These are phyloP conservation scores for Beverwykella pulmonaria DNA, from an alignment of 495 filamentous ascomycete genomes.

Conservation along the genomic window DNA sequence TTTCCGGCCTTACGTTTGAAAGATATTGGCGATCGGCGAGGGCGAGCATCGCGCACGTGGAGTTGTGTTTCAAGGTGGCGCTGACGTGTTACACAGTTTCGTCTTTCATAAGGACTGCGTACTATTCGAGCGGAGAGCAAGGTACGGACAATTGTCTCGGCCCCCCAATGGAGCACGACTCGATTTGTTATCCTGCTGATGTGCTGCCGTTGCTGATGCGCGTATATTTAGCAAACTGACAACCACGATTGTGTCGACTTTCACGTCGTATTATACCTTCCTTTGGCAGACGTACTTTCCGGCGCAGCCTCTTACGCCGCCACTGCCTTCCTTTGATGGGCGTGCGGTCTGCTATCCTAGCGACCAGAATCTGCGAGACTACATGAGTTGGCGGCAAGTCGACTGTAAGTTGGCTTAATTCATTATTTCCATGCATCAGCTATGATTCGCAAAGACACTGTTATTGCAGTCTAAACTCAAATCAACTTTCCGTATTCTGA, in stretches of 20 bases:
- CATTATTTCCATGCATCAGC: background rate
- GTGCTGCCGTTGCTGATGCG: background rate
- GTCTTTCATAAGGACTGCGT: slow-evolving; percentile 78
- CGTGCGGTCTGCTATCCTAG: slow-evolving; percentile 85
- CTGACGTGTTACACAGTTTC: slow-evolving; percentile 61
- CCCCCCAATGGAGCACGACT: background rate
- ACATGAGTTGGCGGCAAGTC: slow-evolving; percentile 95
- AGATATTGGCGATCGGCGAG: slow-evolving; percentile 26
- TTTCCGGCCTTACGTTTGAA: slow-evolving; percentile 2
- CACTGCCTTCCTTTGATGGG: slow-evolving; percentile 88
- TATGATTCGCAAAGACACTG: background rate
- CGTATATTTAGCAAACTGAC: slow-evolving; percentile 71
- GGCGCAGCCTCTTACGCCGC: slow-evolving; percentile 64
- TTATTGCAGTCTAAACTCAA: too few relatives aligned
- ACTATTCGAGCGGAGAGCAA: slow-evolving; percentile 84
- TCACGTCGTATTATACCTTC: slow-evolving; percentile 87
- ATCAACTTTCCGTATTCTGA: too few relatives aligned
- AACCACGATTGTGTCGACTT: slow-evolving; percentile 86
- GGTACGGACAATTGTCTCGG: slow-evolving; percentile 54
- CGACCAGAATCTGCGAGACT: slow-evolving; percentile 78
- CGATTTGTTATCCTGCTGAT: background rate
- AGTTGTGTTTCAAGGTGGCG: slow-evolving; percentile 6
- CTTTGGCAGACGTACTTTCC: slow-evolving; percentile 79
- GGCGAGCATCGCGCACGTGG: slow-evolving; percentile 8
- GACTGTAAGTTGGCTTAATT: slow-evolving; percentile 67